Evolutionary conservation across 257 asterid species (phyloP).

Genomic region (Plantago major): DNA sequence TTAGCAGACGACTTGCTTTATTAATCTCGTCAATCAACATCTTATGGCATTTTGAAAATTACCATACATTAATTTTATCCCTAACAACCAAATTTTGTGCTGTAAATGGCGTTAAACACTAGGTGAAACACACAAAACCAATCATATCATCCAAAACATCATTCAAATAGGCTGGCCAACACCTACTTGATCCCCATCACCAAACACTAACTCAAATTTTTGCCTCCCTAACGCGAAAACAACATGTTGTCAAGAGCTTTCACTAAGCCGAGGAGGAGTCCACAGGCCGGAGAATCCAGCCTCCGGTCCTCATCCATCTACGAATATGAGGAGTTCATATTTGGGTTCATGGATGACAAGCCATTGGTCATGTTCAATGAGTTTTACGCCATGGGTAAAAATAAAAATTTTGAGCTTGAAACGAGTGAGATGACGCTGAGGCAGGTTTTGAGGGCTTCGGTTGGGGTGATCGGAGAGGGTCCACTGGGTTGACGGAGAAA

Average conservation of each 20-base stretch:
- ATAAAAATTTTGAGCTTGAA: background rate
- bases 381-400: background rate
- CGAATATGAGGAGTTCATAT: slow-evolving; percentile 41
- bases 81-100: slow-evolving; percentile 8
- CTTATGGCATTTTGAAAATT: background rate
- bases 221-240: background rate
- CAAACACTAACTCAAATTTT: background rate
- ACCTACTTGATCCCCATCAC: slow-evolving; percentile 1
- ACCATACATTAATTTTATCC: background rate
- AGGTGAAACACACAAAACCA: slow-evolving; percentile 17
- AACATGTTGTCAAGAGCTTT: slow-evolving; percentile 48
- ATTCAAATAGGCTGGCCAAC: slow-evolving; percentile 8
- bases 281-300: slow-evolving; percentile 29
- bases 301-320: slow-evolving; percentile 33
- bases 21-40: no score
- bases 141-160: slow-evolving; percentile 12
- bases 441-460: slow-evolving; percentile 51
- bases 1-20: no score
- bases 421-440: slow-evolving; percentile 33
- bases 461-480: slow-evolving; percentile 51
- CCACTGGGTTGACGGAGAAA: slow-evolving; percentile 47
- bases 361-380: slow-evolving; percentile 29
- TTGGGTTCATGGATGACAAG: slow-evolving; percentile 42
- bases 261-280: slow-evolving; percentile 30
- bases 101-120: slow-evolving; percentile 1